Evolutionary conservation across 352 stramenopile species (phyloP).

Genomic region (Aphanomyces astaci): DNA sequence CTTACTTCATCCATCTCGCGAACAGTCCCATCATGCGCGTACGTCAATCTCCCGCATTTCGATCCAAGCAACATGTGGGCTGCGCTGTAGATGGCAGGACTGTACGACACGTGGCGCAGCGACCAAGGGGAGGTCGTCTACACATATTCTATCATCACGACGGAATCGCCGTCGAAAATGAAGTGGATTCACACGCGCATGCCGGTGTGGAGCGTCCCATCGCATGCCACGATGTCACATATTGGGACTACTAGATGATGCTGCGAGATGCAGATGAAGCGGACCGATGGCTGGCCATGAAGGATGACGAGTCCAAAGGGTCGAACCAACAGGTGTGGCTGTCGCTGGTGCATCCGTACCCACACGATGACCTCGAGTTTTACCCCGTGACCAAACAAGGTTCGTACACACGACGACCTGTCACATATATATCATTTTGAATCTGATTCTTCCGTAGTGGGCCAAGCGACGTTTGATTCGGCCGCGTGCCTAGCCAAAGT

Average conservation of each 20-base stretch:
- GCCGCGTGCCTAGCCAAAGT: constrained; percentile 66
- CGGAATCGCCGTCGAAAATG: constrained; percentile 49
- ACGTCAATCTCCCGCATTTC: background rate
- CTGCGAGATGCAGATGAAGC: constrained; percentile 46
- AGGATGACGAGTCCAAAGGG: constrained; percentile 36
- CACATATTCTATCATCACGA: constrained; percentile 85
- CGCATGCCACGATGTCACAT: background rate
- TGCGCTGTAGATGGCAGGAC: constrained; percentile 53
- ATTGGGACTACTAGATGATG: too few species aligned
- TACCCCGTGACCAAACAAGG: constrained; percentile 71
- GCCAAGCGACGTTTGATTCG: constrained; percentile 64
- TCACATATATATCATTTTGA: background rate
- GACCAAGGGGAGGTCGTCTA: constrained; percentile 58
- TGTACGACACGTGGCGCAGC: constrained; percentile 79
- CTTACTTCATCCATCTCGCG: constrained; percentile 78
- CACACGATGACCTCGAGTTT: constrained; percentile 47
- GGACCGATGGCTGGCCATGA: constrained; percentile 52
- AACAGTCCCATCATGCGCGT: constrained; percentile 43
- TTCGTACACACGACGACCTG: constrained; percentile 19
- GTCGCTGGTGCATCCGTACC: constrained; percentile 47
- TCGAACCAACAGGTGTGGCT: constrained; percentile 31
- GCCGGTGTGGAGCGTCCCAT: constrained; percentile 35
- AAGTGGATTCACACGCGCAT: constrained; percentile 83
- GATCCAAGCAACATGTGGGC: too few species aligned
- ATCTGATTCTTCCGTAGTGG: constrained; percentile 39